Base-by-base conservation (phyloP, 2,329 filamentous ascomycete genomes). In the Colletotrichum somersetense region DNA sequence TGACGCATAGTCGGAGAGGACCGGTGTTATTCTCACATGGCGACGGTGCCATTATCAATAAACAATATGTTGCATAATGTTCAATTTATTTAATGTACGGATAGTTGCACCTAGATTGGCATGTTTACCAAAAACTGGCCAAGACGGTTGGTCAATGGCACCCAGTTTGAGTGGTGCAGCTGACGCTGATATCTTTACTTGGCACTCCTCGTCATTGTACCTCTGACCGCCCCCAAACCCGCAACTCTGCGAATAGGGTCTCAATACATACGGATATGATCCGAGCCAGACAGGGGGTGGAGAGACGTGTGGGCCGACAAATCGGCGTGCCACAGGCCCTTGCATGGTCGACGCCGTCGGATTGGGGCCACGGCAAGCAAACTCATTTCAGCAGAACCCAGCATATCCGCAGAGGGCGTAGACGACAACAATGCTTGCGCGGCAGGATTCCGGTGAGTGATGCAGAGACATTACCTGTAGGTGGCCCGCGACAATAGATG, bases 11-110 rank as follows among this genome's bases (percentile, higher is more conserved):
- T 30, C 30, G 30, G 30, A 30, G 30, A 30, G 30, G 2, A 30
- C 30, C 4, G 30, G 0, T 4, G 30, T 30, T 30, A 30, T 30
- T 30, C 4, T 30, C 4, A 30, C 4, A 30, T 44, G 65, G 3
- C 30, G 52, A 57, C 10, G 12, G 11, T 42, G 46, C 53, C 23
- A 53, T 55, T 52, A 30, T 63, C n/a, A 53, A 52, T 35, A 59
- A 53, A 69, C 50, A 46, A 40, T 50, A 44, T 56, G 70, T 70
- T 64, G 70, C 70, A 72, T 65, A 55, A 64, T 72, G 64, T 72
- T 53, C 64, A 59, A 46, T 30, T 63, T n/a, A 11, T 68, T 63
- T 48, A 12, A 20, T 48, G 46, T 26, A 26, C 26, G 26, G 26
- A 26, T 5, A 46, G 62, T 66, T 55, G 55, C 67, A 66, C 55